Conservation (phyloP, 306 rosid genomes). For the Cajanus cajan region DNA sequence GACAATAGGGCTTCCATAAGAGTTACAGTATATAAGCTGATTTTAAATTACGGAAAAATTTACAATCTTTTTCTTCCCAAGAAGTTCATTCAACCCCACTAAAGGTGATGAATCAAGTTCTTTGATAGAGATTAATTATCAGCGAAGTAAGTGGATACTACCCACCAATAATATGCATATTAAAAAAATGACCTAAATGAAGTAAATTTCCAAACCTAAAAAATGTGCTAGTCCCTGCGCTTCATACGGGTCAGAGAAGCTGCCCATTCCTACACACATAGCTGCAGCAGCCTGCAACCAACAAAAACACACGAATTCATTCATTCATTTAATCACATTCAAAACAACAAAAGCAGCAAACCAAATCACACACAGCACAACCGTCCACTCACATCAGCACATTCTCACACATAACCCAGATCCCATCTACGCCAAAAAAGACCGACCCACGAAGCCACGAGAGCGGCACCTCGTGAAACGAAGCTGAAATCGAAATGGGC, state of each 20-base stretch:
- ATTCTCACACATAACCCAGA: constrained; percentile 13
- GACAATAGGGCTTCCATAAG: not conserved
- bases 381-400: not conserved
- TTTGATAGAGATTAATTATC: no score
- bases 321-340: not conserved
- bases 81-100: not conserved
- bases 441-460: not conserved
- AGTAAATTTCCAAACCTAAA: constrained; percentile 55
- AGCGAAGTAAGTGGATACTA: no score
- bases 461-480: not conserved
- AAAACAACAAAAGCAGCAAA: constrained; percentile 7
- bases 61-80: not conserved
- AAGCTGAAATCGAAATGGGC: constrained; percentile 12
- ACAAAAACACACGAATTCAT: not conserved
- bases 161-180: no score
- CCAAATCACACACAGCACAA: constrained; percentile 10
- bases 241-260: constrained; percentile 87
- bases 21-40: not conserved
- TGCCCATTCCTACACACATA: constrained; percentile 93
- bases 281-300: constrained; percentile 91
- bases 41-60: not conserved
- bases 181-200: not conserved
- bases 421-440: not conserved
- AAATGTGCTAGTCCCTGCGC: constrained; percentile 98
- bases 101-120: no score